Evolutionary conservation across 2,329 filamentous ascomycete species (phyloP).

Genomic region (Cercospora citrullina): DNA sequence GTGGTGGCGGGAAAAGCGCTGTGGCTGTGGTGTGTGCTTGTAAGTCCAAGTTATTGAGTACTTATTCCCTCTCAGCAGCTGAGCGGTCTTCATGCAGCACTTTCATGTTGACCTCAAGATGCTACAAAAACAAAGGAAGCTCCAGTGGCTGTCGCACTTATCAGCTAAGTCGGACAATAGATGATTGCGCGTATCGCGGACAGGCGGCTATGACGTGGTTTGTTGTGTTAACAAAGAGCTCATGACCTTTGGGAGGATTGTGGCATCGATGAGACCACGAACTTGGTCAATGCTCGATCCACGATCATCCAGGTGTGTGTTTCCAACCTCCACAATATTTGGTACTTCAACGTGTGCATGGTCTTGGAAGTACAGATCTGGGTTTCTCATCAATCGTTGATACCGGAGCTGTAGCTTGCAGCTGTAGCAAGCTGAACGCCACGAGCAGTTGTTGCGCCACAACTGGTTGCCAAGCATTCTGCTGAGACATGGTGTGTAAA

Average conservation of each 20-base stretch:
- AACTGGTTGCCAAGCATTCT: not conserved
- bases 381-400: not conserved
- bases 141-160: not conserved
- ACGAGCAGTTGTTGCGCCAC: not conserved
- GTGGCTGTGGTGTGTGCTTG: not conserved
- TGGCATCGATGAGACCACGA: not conserved
- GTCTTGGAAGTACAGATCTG: not conserved
- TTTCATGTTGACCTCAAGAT: not conserved
- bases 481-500: not conserved
- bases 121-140: not conserved
- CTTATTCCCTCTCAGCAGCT: too few species aligned
- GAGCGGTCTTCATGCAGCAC: too few species aligned
- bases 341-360: not conserved
- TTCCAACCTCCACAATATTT: not conserved
- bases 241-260: not conserved
- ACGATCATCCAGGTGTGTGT: not conserved
- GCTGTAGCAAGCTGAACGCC: not conserved
- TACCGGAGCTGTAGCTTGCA: not conserved
- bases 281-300: not conserved
- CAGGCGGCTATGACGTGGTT: not conserved
- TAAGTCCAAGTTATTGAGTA: not conserved
- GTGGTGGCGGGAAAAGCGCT: not conserved
- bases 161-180: not conserved
- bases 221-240: conserved; percentile 3
- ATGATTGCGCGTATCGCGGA: conserved; percentile 4